phyloP scores from a whole-genome alignment of 805 yeast genomes.

The Cyberlindnera euphorbiiphila region DNA sequence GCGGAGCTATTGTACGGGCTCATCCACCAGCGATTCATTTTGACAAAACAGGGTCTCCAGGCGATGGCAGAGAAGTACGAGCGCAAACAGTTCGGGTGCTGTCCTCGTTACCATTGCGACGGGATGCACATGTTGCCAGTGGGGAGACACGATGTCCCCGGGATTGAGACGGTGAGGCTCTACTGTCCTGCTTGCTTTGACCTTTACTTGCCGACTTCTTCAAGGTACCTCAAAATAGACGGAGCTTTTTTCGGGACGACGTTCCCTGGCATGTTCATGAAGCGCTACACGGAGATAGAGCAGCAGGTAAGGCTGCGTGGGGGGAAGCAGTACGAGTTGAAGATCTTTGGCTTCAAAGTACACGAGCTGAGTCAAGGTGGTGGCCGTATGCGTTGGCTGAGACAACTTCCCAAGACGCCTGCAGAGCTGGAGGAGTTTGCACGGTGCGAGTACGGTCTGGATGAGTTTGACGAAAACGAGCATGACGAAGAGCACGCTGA shows the following conservation, averaged over 20 bases:
- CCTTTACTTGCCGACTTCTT: slow-evolving; percentile 79
- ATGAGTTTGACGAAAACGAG: slow-evolving; percentile 32
- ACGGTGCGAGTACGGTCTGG: slow-evolving; percentile 52
- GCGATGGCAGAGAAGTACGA: slow-evolving; percentile 94
- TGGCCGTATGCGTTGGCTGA: slow-evolving; percentile 94
- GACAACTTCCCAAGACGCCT: slow-evolving; percentile 65
- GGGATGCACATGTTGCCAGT: slow-evolving; percentile 88
- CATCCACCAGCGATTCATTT: slow-evolving; percentile 87
- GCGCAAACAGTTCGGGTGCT: slow-evolving; percentile 81
- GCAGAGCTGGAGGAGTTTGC: slow-evolving; percentile 61
- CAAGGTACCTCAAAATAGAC: slow-evolving; percentile 84
- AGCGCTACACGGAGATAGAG: slow-evolving; percentile 88
- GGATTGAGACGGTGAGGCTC: slow-evolving; percentile 85
- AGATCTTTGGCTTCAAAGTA: slow-evolving; percentile 82
- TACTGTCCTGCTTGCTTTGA: slow-evolving; percentile 96
- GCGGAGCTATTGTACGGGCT: slow-evolving; percentile 92
- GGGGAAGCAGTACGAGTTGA: slow-evolving; percentile 54
- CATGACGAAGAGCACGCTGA: slow-evolving; percentile 14
- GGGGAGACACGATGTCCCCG: slow-evolving; percentile 87
- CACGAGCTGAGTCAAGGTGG: slow-evolving; percentile 75
- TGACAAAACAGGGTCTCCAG: slow-evolving; percentile 85
- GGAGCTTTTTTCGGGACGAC: slow-evolving; percentile 98
- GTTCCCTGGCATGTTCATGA: slow-evolving; percentile 88
- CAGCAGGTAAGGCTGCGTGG: slow-evolving; percentile 58
- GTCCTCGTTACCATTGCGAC: slow-evolving; percentile 87